These are phyloP conservation scores for Tuber brumale DNA, from an alignment of 495 filamentous ascomycete species.

Conservation along the genomic window DNA sequence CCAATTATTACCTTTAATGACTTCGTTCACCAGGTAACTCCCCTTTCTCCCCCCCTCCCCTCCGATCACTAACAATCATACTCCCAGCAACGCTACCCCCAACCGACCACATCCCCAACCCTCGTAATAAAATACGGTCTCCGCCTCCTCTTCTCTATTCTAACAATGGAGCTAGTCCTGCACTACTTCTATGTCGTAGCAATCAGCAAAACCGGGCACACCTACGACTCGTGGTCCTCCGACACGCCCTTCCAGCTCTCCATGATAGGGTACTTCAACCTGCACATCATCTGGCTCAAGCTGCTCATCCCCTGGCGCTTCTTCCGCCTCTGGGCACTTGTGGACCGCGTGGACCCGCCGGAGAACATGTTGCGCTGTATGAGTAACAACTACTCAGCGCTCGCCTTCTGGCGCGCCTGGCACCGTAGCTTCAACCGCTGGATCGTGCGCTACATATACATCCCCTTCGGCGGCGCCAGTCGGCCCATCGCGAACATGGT, in stretches of 20 bases:
- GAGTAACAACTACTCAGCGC: slow-evolving; percentile 83
- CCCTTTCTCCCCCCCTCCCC: slow-evolving; percentile 50
- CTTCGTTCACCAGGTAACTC: slow-evolving; percentile 76
- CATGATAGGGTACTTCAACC: slow-evolving; percentile 91
- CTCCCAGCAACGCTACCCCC: slow-evolving; percentile 65
- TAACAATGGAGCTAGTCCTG: slow-evolving; percentile 90
- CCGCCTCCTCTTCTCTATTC: slow-evolving; percentile 70
- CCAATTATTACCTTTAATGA: slow-evolving; percentile 98
- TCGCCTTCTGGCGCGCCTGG: slow-evolving; percentile 95
- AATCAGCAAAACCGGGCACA: slow-evolving; percentile 72
- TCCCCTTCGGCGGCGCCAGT: slow-evolving; percentile 74
- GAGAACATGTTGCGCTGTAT: slow-evolving; percentile 99
- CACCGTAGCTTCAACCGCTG: slow-evolving; percentile 91
- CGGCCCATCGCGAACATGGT: slow-evolving; percentile 61
- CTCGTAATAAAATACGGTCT: slow-evolving; percentile 68
- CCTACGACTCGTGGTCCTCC: slow-evolving; percentile 56
- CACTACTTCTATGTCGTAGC: slow-evolving; percentile 92
- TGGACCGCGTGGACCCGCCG: slow-evolving; percentile 87
- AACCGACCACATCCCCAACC: slow-evolving; percentile 57
- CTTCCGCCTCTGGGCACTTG: slow-evolving; percentile 88
- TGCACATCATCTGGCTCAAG: slow-evolving; percentile 97
- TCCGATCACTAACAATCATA: slow-evolving; percentile 50
- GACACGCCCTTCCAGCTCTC: slow-evolving; percentile 85
- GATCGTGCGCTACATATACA: slow-evolving; percentile 88
- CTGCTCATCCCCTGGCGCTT: slow-evolving; percentile 93